Evolutionary conservation across 306 rosid species (phyloP).

Genomic region (Cucurbita maxima): DNA sequence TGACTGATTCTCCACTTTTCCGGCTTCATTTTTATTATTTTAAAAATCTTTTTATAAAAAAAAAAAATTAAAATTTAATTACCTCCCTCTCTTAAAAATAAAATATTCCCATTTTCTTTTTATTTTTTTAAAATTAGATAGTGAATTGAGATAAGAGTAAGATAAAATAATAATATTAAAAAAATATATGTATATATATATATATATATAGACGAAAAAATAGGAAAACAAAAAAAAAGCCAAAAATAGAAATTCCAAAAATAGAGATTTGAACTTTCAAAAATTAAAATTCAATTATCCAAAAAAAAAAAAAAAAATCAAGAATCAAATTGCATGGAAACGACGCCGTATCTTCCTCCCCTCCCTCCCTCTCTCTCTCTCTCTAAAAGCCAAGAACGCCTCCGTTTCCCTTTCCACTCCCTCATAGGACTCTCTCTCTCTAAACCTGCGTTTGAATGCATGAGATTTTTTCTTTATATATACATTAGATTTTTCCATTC

Average conservation of each 20-base stretch:
- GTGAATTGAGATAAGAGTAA: no score
- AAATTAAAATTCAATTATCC: no score
- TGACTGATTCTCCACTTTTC: not conserved
- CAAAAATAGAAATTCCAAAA: not conserved
- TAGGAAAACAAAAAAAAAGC: no score
- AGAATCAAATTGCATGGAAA: not conserved
- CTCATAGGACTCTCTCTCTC: not conserved
- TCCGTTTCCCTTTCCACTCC: not conserved
- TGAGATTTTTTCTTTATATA: not conserved
- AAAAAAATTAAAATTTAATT: not conserved
- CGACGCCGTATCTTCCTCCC: not conserved
- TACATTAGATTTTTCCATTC: not conserved
- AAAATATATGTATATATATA: no score
- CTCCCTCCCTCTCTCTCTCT: not conserved
- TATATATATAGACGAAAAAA: no score
- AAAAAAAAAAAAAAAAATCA: no score
- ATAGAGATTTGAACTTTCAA: not conserved
- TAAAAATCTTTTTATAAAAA: not conserved
- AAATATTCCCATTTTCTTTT: no score
- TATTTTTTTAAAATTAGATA: no score
- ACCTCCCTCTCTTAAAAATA: not conserved
- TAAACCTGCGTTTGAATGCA: not conserved
- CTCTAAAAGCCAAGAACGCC: not conserved
- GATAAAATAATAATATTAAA: no score
- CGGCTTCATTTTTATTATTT: not conserved